Conservation (phyloP, 192 early-diverging fungal species). For the Powellomyces hirtus region DNA sequence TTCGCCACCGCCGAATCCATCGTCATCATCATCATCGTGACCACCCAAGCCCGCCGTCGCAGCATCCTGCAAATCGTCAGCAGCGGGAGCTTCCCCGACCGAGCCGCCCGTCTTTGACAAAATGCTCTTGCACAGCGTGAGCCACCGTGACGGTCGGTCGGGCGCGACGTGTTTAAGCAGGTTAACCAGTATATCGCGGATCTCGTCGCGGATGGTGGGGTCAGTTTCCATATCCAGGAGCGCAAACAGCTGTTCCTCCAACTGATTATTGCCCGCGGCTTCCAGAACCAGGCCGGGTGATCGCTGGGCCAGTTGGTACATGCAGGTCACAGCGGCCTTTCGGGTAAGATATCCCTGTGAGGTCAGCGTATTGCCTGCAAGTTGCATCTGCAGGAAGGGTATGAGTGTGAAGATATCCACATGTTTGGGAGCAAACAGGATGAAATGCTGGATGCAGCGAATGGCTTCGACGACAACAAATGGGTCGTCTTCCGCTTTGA, state of each 20-base stretch:
- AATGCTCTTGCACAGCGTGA: slow-evolving; percentile 77
- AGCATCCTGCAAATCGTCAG: slow-evolving; percentile 1
- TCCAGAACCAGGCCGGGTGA: slow-evolving; percentile 71
- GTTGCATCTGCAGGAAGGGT: slow-evolving; percentile 72
- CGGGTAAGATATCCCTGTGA: slow-evolving; percentile 58
- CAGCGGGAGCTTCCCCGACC: slow-evolving; percentile 13
- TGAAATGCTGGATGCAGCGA: slow-evolving; percentile 81
- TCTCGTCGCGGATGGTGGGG: slow-evolving; percentile 55
- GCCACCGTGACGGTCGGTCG: slow-evolving; percentile 74
- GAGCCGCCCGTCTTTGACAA: slow-evolving; percentile 57
- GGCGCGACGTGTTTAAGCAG: slow-evolving; percentile 46
- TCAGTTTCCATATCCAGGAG: slow-evolving; percentile 74
- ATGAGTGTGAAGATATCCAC: slow-evolving; percentile 66
- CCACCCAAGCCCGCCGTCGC: slow-evolving; percentile 8
- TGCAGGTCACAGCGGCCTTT: slow-evolving; percentile 76
- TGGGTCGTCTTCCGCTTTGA: slow-evolving; percentile 73
- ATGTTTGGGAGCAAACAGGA: slow-evolving; percentile 81
- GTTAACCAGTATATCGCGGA: slow-evolving; percentile 47
- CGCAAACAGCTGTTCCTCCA: slow-evolving; percentile 80
- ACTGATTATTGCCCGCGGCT: slow-evolving; percentile 49
- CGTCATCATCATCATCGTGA: slow-evolving; percentile 38
- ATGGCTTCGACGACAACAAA: slow-evolving; percentile 80
- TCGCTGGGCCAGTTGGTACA: slow-evolving; percentile 80
- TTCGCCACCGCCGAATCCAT: slow-evolving; percentile 48
- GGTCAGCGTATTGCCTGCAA: slow-evolving; percentile 37